Percentiles rank a stretch among this genome's conserved stretches.
These are phyloP conservation scores for Penicillium herquei DNA, from an alignment of 495 filamentous ascomycete genomes.

Conservation along the genomic window DNA sequence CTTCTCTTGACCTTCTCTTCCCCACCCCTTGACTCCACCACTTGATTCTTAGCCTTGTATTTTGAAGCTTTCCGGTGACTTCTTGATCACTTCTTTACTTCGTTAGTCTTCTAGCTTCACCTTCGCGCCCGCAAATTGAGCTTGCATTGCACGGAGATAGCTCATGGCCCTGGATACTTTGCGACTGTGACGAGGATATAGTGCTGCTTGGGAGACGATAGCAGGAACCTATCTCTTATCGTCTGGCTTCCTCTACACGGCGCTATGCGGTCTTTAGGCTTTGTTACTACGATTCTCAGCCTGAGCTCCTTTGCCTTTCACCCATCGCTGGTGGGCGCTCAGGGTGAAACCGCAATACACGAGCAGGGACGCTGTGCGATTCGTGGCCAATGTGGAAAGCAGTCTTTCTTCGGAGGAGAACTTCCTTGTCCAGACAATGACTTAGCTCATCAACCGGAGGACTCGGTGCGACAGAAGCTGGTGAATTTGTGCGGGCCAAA, in stretches of 20 bases:
- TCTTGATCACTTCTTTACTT: not conserved
- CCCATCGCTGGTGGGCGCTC: constrained; percentile 27
- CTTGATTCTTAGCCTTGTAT: not conserved
- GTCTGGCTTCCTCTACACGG: not conserved
- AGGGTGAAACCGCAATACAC: constrained; percentile 62
- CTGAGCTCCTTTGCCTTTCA: constrained; percentile 31
- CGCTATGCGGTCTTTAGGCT: constrained; percentile 37
- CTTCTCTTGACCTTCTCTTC: not conserved
- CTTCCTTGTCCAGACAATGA: constrained; percentile 95
- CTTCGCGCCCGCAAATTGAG: not conserved
- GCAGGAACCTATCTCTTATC: not conserved
- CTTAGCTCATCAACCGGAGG: constrained; percentile 69
- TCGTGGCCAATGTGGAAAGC: constrained; percentile 84
- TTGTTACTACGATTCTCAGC: constrained; percentile 27
- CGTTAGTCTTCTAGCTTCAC: too few species aligned
- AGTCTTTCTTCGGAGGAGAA: constrained; percentile 80
- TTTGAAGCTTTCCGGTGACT: not conserved
- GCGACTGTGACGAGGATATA: not conserved
- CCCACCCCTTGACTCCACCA: not conserved
- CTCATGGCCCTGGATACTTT: not conserved
- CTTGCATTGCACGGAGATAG: not conserved
- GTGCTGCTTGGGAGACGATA: not conserved
- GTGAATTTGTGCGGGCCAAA: constrained; percentile 81
- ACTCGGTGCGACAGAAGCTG: constrained; percentile 67
- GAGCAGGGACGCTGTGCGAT: constrained; percentile 90